Evolutionary conservation across 192 early-diverging fungal species (phyloP), one percentile per base, ranked within the genome.

Genomic region (Coemansia sp.): DNA sequence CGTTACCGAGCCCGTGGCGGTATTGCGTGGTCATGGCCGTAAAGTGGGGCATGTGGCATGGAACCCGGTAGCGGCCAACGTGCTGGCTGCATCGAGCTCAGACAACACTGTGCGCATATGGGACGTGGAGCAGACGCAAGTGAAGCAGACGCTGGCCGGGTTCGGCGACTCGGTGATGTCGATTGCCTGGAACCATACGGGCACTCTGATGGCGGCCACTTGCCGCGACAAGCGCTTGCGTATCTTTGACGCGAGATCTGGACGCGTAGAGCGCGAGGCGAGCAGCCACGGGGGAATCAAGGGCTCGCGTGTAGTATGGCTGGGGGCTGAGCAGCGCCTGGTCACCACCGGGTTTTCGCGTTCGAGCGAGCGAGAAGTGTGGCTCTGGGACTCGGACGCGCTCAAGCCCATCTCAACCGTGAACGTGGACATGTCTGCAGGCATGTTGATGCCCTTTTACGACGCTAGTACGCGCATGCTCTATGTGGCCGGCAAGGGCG

Each of bases 31-130:
- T 0, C 94, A 97, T 56, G 89, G 85, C 9, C 83, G 89, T 40
- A 90, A 98, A 84, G 97, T 99, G 31, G 97, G 96, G n/a, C 96
- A 99, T 62, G 96, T 98, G 21, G 71, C 88, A 39, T 99, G 97
- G 83, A 93, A 99, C 79, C 97, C 97, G 17, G 86, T 86, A 1
- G 97, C 97, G 12, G 91, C 93, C 43, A 93, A 94, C 65, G 86
- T 99, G 9, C 79, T 99, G 42, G 86, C 93, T 5, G 90, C 90
- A 21, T 83, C 93, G 43, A 90, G 89, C 50, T 87, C 93, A 6
- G 95, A 96, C 74, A 72, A 91, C 40, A 90, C 90, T 4, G 84
- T 93, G 79, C 84, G 83, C 64, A 73, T 99, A 43, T 99, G 97
- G 97, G 97, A 99, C 72, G 92, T 99, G 48, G 76, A 88, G 56